These are phyloP conservation scores for Tuber aestivum DNA, from an alignment of 495 filamentous ascomycete species.

Conservation along the genomic window DNA sequence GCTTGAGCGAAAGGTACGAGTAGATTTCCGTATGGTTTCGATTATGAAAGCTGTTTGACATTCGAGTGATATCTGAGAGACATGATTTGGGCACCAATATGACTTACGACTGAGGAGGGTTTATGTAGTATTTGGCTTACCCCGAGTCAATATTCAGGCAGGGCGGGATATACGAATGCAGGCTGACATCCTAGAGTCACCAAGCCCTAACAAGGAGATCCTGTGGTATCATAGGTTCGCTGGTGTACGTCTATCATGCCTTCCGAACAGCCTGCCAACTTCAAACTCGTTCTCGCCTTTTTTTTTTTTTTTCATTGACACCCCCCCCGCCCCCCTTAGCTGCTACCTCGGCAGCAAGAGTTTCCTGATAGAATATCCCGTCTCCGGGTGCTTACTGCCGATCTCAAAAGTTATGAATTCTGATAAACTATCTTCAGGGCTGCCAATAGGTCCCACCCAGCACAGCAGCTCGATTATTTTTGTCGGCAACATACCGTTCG, in stretches of 20 bases:
- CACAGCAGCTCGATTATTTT: constrained; percentile 53
- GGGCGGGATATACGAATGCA: background rate
- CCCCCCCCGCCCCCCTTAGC: background rate
- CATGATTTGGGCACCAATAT: background rate
- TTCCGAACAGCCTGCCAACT: background rate
- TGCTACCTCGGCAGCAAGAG: background rate
- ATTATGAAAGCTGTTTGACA: background rate
- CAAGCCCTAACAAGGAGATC: background rate
- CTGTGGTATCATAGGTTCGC: background rate
- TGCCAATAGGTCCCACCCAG: background rate
- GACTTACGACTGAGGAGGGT: background rate
- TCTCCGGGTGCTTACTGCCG: background rate
- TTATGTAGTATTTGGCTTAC: background rate
- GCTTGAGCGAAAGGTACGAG: background rate
- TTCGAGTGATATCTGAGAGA: background rate
- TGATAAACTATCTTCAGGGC: background rate
- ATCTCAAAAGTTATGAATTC: background rate
- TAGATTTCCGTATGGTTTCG: background rate
- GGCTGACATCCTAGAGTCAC: background rate
- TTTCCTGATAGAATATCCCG: background rate
- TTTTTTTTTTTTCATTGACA: background rate
- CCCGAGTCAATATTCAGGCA: background rate
- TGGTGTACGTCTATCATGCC: background rate
- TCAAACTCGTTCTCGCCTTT: background rate
- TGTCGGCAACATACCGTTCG: constrained; percentile 76